Evolutionary conservation across 139 green algal species (phyloP).

Genomic region (Pseudopediastrum boryanum): DNA sequence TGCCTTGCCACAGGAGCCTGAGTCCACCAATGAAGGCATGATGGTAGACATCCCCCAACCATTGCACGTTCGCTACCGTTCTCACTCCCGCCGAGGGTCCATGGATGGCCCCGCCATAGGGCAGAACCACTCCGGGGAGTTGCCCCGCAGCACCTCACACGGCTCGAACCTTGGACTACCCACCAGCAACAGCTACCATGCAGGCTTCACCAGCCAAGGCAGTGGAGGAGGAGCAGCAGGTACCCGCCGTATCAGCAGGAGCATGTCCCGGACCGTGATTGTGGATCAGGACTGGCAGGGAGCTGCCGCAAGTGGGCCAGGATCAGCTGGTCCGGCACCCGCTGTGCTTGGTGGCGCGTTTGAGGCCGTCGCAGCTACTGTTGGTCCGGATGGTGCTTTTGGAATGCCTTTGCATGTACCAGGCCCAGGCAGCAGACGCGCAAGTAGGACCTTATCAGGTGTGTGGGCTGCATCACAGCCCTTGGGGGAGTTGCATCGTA

Average conservation of each 20-base stretch:
- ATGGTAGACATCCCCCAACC: constrained; percentile 34
- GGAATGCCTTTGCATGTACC: constrained; percentile 19
- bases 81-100: too few species aligned
- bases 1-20: neutral
- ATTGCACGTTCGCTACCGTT: too few species aligned
- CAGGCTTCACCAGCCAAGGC: neutral
- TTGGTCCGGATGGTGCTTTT: neutral
- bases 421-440: constrained; percentile 14
- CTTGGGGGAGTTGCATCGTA: too few species aligned
- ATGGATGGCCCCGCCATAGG: too few species aligned
- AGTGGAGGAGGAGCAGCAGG: neutral
- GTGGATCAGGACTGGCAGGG: constrained; percentile 26
- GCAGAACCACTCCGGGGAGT: neutral
- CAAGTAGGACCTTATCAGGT: constrained; percentile 36
- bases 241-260: constrained; percentile 22
- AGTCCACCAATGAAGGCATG: constrained; percentile 22
- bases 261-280: neutral
- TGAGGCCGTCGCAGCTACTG: too few species aligned
- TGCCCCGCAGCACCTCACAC: neutral
- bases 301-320: neutral
- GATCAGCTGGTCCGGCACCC: neutral
- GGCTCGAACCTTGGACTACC: neutral
- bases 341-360: too few species aligned
- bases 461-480: too few species aligned
- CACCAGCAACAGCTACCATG: neutral